A percentile compares a stretch with the other conserved stretches of the same genome.
Evolutionary conservation across 352 stramenopile genomes (phyloP).

Genomic region (Phytophthora sp.): DNA sequence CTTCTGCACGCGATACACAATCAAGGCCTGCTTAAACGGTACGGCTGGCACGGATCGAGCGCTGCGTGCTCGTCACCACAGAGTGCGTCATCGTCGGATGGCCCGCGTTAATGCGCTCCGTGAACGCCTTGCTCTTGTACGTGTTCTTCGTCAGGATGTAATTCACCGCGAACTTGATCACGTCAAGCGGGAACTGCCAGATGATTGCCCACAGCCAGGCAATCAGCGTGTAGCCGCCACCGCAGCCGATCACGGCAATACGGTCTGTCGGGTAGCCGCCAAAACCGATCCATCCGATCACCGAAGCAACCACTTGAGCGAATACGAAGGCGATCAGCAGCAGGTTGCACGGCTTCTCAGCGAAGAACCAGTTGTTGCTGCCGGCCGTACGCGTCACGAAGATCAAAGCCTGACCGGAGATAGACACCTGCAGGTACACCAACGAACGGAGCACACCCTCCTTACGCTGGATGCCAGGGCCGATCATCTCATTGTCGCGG

Average conservation of each 20-base stretch:
- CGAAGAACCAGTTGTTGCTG: conserved; percentile 82
- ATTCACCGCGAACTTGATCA: conserved; percentile 79
- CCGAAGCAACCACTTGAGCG: conserved; percentile 67
- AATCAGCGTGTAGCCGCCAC: conserved; percentile 66
- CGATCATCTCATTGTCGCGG: conserved; percentile 63
- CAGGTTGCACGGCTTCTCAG: conserved; percentile 67
- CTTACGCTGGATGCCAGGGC: conserved; percentile 70
- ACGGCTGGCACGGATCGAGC: conserved; percentile 66
- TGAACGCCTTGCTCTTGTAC: conserved; percentile 70
- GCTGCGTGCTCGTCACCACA: conserved; percentile 60
- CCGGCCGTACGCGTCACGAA: conserved; percentile 77
- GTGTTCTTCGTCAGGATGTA: conserved; percentile 66
- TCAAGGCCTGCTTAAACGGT: conserved; percentile 50
- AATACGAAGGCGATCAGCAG: conserved; percentile 74
- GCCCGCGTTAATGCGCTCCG: conserved; percentile 73
- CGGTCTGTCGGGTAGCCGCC: conserved; percentile 68
- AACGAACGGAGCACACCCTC: conserved; percentile 69
- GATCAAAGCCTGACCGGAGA: conserved; percentile 77
- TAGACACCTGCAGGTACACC: conserved; percentile 77
- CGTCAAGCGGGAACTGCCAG: conserved; percentile 77
- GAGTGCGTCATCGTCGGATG: conserved; percentile 69
- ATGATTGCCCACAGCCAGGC: conserved; percentile 73
- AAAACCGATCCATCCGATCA: conserved; percentile 74
- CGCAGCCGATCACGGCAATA: conserved; percentile 69
- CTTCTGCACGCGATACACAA: conserved; percentile 34